Evolutionary conservation across 208 protist species (phyloP).

Genomic region (Leishmania braziliensis): DNA sequence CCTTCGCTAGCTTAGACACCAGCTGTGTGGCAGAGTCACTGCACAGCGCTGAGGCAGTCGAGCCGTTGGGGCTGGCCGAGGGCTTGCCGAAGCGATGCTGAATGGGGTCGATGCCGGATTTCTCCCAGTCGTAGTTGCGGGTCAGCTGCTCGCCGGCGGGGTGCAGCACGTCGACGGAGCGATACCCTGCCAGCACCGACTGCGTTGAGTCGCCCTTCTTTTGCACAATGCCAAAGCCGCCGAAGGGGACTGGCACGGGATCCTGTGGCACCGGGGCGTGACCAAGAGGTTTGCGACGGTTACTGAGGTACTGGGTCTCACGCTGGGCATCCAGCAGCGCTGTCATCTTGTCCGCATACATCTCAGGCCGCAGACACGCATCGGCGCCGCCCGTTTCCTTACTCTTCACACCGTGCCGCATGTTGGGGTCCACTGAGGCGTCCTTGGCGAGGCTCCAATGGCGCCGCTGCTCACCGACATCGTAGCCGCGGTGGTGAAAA

Average conservation of each 20-base stretch:
- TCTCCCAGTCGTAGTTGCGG: slow-evolving; percentile 82
- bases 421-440: slow-evolving; percentile 41
- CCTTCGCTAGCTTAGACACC: slow-evolving; percentile 64
- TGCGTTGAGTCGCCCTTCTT: slow-evolving; percentile 55
- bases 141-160: slow-evolving; percentile 55
- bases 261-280: slow-evolving; percentile 40
- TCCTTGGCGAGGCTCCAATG: slow-evolving; percentile 61
- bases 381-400: slow-evolving; percentile 42
- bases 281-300: slow-evolving; percentile 61
- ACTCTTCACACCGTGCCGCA: slow-evolving; percentile 51
- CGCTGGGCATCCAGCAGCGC: slow-evolving; percentile 70
- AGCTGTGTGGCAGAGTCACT: slow-evolving; percentile 35
- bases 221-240: slow-evolving; percentile 63
- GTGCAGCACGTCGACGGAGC: slow-evolving; percentile 54
- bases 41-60: slow-evolving; percentile 9
- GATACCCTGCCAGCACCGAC: slow-evolving; percentile 51
- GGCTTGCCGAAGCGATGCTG: slow-evolving; percentile 69
- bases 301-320: slow-evolving; percentile 60
- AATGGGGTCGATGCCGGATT: slow-evolving; percentile 68
- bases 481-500: slow-evolving; percentile 65
- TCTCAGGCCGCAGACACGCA: slow-evolving; percentile 58
- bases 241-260: slow-evolving; percentile 43
- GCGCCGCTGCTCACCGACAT: slow-evolving; percentile 51
- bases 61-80: slow-evolving; percentile 18
- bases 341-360: slow-evolving; percentile 64